Base-by-base conservation (phyloP, 1,139 yeast species). In the Eremothecium sinecaudum region DNA sequence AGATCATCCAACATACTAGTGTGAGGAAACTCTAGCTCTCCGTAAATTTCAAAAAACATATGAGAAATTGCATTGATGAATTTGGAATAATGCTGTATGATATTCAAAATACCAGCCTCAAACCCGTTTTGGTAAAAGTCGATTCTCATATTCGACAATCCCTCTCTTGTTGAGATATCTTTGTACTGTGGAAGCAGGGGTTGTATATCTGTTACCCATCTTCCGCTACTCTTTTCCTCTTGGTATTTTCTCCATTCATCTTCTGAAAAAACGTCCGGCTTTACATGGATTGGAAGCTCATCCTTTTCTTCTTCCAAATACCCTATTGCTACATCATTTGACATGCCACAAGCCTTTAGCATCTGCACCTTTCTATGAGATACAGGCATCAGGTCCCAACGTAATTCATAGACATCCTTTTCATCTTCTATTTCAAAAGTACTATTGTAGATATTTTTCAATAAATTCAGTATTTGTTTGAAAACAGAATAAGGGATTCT, bases 41-140 rank as follows among this genome's bases (percentile, higher is more conserved):
- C 37, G 31, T 48, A 44, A n/a, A 52, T 42, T 28, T 50, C 51
- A 7, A 61, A 47, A 33, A 76, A 54, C 34, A 76, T 60, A 24
- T 67, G 71, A 2, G 81, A 65, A 25, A 79, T 62, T 1, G 67
- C 58, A 20, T 59, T 59, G 4, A 70, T 68, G 7, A 70, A 53
- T 31, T 69, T 67, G 1, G 83, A 78, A 46, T 65, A 74, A 3
- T 56, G 38, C 32, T 69, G 70, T 4, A 72, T 63, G 8, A 78
- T 53, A 18, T 61, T 55, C 20, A 79, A 58, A 61, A 78, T 66
- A 24, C 67, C 61, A 19, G 66, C 69, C 28, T 68, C 53, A 27
- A 74, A 56, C 4, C 56, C 46, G 16, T 41, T 39, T 6, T 39
- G 33, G 15, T 45, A 48, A 21, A 46, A 49, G 3, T 55, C 51